A percentile compares a stretch with the other conserved stretches of the same genome.
Evolutionary conservation across 352 stramenopile species (phyloP).

Genomic region (Phytophthora nicotianae): DNA sequence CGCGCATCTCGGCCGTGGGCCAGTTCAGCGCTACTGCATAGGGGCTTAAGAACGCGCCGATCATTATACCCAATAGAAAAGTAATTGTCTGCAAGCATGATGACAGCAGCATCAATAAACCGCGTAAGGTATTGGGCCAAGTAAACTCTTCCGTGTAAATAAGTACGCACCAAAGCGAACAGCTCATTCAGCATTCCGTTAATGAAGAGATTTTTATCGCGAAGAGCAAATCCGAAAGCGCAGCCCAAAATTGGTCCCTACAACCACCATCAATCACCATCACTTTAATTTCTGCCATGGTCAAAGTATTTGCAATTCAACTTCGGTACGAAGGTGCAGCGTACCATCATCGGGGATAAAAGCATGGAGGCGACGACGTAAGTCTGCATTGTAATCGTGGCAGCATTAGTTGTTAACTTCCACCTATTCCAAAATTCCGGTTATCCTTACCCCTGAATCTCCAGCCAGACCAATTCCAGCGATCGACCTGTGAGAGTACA

Average conservation of each 20-base stretch:
- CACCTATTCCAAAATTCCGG: slow-evolving; percentile 1
- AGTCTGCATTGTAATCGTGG: slow-evolving; percentile 41
- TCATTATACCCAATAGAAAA: slow-evolving; percentile 79
- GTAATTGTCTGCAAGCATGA: slow-evolving; percentile 59
- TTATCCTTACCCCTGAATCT: slow-evolving; percentile 58
- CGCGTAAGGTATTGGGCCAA: neutral
- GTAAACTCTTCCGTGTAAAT: neutral
- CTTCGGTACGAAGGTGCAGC: neutral
- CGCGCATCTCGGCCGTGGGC: slow-evolving; percentile 85
- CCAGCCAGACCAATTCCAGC: slow-evolving; percentile 81
- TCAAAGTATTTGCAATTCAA: neutral
- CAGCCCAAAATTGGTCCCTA: slow-evolving; percentile 85
- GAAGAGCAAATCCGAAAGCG: slow-evolving; percentile 81
- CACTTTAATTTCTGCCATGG: slow-evolving; percentile 3
- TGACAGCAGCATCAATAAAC: neutral
- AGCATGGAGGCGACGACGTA: slow-evolving; percentile 90
- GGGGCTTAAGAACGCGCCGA: slow-evolving; percentile 77
- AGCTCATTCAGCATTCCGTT: slow-evolving; percentile 86
- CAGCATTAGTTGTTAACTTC: slow-evolving; percentile 5
- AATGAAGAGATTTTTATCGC: slow-evolving; percentile 82
- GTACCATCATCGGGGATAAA: slow-evolving; percentile 87
- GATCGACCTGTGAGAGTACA: slow-evolving; percentile 53
- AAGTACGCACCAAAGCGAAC: slow-evolving; percentile 64
- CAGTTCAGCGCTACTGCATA: slow-evolving; percentile 82
- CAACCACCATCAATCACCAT: slow-evolving; percentile 1